Percentiles rank a stretch among this genome's conserved stretches.
These are phyloP conservation scores for Plantago coronopus DNA, from an alignment of 305 asterid genomes.

Conservation along the genomic window DNA sequence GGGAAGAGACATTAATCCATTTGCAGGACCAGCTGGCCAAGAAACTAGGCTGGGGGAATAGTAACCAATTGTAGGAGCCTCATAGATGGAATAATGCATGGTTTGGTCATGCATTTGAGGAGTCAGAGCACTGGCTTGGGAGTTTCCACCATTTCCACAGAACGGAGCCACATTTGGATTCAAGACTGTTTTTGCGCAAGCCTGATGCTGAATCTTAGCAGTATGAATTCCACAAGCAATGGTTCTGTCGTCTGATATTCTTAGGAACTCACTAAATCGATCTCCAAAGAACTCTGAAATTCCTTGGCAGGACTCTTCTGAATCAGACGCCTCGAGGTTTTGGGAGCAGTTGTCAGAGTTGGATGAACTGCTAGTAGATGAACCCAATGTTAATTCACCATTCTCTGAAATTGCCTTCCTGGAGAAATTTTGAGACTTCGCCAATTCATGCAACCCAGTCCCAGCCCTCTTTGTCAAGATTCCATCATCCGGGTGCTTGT, in stretches of 20 bases:
- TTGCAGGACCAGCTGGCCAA: conserved; percentile 63
- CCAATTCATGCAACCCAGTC: conserved; percentile 27
- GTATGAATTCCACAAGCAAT: conserved; percentile 30
- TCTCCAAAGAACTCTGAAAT: conserved; percentile 50
- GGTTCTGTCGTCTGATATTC: conserved; percentile 29
- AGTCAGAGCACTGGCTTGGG: conserved; percentile 41
- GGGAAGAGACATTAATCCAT: conserved; percentile 63
- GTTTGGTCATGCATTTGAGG: conserved; percentile 60
- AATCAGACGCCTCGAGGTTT: conserved; percentile 75
- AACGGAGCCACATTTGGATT: conserved; percentile 37
- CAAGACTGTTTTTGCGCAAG: conserved; percentile 33
- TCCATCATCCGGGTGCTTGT: conserved; percentile 34
- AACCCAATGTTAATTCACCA: conserved; percentile 39
- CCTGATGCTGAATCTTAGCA: conserved; percentile 26
- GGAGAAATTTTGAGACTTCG: conserved; percentile 32
- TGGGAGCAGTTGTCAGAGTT: conserved; percentile 49
- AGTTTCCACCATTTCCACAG: conserved; percentile 40
- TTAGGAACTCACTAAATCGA: conserved; percentile 33
- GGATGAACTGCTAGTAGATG: conserved; percentile 57
- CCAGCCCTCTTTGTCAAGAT: conserved; percentile 29
- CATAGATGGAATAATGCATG: conserved; percentile 60
- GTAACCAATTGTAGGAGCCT: conserved; percentile 64
- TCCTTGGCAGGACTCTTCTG: conserved; percentile 75
- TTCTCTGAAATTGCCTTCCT: conserved; percentile 44
- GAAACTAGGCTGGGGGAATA: conserved; percentile 70